These are phyloP conservation scores for Metschnikowia baotianmanensis DNA, from an alignment of 805 yeast genomes.

Conservation along the genomic window DNA sequence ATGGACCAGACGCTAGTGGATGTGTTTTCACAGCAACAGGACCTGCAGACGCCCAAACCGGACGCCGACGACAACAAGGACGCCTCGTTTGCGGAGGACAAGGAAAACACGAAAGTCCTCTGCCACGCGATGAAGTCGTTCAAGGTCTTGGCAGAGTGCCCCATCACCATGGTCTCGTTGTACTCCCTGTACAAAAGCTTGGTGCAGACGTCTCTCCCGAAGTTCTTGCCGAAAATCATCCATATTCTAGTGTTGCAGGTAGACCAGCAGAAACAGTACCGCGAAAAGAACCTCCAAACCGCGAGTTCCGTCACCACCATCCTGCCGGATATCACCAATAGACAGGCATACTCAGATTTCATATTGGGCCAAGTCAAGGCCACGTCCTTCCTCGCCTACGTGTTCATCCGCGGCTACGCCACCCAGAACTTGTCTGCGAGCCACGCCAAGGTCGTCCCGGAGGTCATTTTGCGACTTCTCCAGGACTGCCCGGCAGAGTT, in stretches of 20 bases:
- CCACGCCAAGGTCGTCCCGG: conserved; percentile 68
- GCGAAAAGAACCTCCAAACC: conserved; percentile 47
- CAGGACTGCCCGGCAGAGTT: conserved; percentile 96
- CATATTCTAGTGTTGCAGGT: conserved; percentile 75
- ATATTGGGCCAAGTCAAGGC: conserved; percentile 93
- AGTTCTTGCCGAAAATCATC: conserved; percentile 79
- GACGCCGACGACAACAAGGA: conserved; percentile 14
- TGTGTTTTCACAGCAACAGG: conserved; percentile 47
- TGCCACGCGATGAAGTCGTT: conserved; percentile 75
- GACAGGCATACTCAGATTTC: conserved; percentile 83
- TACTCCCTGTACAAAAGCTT: conserved; percentile 83
- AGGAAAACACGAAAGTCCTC: conserved; percentile 48
- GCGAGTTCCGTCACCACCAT: conserved; percentile 67
- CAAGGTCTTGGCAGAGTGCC: conserved; percentile 93
- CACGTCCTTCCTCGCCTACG: conserved; percentile 90
- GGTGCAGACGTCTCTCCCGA: conserved; percentile 67
- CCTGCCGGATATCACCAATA: conserved; percentile 69
- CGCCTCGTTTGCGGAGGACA: conserved; percentile 12
- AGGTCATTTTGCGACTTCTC: conserved; percentile 74
- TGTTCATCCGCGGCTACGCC: conserved; percentile 80
- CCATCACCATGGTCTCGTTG: conserved; percentile 91
- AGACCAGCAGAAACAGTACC: conserved; percentile 56
- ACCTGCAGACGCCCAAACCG: conserved; percentile 10
- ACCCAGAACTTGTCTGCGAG: conserved; percentile 49
- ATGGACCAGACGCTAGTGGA: conserved; percentile 73